Evolutionary conservation across 2,329 filamentous ascomycete species (phyloP).

Genomic region (Xenosphaeropsis pyriputrescens): DNA sequence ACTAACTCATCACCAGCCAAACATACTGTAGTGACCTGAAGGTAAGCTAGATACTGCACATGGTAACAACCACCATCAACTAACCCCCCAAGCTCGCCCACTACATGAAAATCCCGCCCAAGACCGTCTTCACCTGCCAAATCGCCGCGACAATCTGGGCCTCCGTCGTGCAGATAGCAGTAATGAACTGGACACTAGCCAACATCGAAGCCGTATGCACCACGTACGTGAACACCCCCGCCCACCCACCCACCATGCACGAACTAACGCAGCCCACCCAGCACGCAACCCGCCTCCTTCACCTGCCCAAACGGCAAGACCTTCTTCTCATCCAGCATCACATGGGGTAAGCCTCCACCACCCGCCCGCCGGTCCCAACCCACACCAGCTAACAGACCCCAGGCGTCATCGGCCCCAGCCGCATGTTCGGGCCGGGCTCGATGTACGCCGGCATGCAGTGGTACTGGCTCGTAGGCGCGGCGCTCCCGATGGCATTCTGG

Average conservation of each 20-base stretch:
- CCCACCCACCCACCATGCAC: not conserved
- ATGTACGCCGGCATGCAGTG: slow-evolving; percentile 49
- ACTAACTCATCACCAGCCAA: slow-evolving; percentile 4
- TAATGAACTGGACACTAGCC: slow-evolving; percentile 32
- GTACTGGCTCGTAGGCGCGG: slow-evolving; percentile 50
- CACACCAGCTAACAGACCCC: slow-evolving; percentile 58
- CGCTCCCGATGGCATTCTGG: slow-evolving; percentile 40
- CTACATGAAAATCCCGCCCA: slow-evolving; percentile 51
- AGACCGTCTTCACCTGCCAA: slow-evolving; percentile 33
- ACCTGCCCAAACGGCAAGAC: slow-evolving; percentile 52
- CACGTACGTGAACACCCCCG: slow-evolving; percentile 1
- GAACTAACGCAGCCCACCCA: not conserved
- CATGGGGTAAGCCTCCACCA: slow-evolving; percentile 42
- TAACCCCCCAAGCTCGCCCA: slow-evolving; percentile 39
- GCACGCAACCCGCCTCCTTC: slow-evolving; percentile 42
- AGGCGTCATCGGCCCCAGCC: slow-evolving; percentile 48
- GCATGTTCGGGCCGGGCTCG: slow-evolving; percentile 47
- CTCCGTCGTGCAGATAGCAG: slow-evolving; percentile 30
- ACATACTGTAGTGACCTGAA: slow-evolving; percentile 20
- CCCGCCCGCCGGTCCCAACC: slow-evolving; percentile 31
- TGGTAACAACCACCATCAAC: no score
- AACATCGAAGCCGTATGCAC: slow-evolving; percentile 28
- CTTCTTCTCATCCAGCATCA: slow-evolving; percentile 47
- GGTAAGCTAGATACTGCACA: not conserved
- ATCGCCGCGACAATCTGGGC: slow-evolving; percentile 32